Conservation (phyloP, 768 basidiomycete genomes). For the Phanerochaete sordida region DNA sequence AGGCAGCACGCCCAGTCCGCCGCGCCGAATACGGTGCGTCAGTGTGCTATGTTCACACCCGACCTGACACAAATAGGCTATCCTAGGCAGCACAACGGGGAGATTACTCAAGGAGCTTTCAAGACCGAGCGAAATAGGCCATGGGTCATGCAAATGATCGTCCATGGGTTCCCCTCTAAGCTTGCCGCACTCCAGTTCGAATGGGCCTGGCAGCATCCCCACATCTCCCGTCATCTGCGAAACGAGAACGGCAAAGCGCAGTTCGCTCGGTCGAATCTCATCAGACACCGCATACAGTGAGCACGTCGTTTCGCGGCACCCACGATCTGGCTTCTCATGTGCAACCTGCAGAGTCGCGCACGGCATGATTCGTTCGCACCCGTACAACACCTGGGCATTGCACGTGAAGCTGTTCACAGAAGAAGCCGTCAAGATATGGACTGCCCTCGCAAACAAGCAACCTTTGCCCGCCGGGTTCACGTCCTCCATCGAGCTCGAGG, state of each 20-base stretch:
- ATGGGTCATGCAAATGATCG: constrained; percentile 86
- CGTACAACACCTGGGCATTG: constrained; percentile 71
- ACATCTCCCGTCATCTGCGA: constrained; percentile 62
- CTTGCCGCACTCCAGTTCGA: constrained; percentile 76
- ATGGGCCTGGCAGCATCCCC: constrained; percentile 85
- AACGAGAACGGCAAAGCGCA: constrained; percentile 33
- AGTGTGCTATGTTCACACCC: not conserved
- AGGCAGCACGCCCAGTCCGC: constrained; percentile 67
- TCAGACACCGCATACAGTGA: not conserved
- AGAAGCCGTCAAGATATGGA: constrained; percentile 57
- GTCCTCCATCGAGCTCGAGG: constrained; percentile 54
- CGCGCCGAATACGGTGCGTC: constrained; percentile 55
- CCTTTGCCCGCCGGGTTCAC: constrained; percentile 53
- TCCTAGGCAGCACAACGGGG: constrained; percentile 76
- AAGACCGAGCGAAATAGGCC: constrained; percentile 60
- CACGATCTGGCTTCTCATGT: not conserved
- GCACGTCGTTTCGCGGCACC: not conserved
- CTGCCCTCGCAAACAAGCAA: constrained; percentile 25
- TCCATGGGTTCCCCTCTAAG: constrained; percentile 79
- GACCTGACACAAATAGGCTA: too few relatives aligned
- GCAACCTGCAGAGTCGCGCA: constrained; percentile 45
- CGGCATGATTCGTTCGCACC: constrained; percentile 59
- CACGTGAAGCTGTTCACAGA: constrained; percentile 72
- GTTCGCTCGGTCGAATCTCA: not conserved
- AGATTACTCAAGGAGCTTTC: constrained; percentile 65